phyloP scores from a whole-genome alignment of 805 yeast genomes.

The Yueomyces sp. region DNA sequence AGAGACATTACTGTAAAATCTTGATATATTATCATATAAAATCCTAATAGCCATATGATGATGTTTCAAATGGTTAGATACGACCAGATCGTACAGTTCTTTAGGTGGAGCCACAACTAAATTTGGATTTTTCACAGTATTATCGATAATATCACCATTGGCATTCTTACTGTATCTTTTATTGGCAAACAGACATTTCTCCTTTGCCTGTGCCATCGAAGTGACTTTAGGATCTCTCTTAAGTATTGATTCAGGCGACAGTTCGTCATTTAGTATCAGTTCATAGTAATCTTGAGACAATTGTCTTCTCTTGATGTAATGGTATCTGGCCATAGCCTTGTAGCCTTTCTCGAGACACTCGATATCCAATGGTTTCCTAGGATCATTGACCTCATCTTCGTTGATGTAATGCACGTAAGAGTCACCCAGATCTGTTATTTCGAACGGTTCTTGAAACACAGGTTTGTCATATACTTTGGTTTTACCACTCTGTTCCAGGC shows the following conservation, averaged over 20 bases:
- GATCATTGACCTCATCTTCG: constrained; percentile 4
- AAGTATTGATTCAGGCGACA: constrained; percentile 11
- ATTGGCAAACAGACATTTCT: constrained; percentile 10
- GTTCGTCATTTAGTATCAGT: constrained; percentile 9
- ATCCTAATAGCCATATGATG: constrained; percentile 11
- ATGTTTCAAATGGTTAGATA: constrained; percentile 21
- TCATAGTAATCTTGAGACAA: constrained; percentile 17
- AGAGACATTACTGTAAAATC: constrained; percentile 18
- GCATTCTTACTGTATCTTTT: constrained; percentile 14
- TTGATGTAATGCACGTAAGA: background rate
- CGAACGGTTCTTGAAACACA: background rate
- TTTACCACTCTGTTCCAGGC: no score
- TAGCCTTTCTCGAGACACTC: constrained; percentile 14
- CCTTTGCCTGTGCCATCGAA: constrained; percentile 4
- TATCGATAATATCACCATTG: constrained; percentile 12
- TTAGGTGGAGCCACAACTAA: constrained; percentile 20
- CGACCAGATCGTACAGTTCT: constrained; percentile 16
- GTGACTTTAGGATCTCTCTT: background rate
- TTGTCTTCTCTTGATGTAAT: constrained; percentile 14
- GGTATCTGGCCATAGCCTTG: constrained; percentile 9
- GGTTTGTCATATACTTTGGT: no score
- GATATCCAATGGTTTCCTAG: constrained; percentile 2
- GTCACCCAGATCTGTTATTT: background rate
- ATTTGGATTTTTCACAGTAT: constrained; percentile 6
- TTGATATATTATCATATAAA: constrained; percentile 10